Evolutionary conservation across 2,329 filamentous ascomycete genomes (phyloP), one percentile per base, ranked within the genome.

Genomic region (Trichoderma sp.): DNA sequence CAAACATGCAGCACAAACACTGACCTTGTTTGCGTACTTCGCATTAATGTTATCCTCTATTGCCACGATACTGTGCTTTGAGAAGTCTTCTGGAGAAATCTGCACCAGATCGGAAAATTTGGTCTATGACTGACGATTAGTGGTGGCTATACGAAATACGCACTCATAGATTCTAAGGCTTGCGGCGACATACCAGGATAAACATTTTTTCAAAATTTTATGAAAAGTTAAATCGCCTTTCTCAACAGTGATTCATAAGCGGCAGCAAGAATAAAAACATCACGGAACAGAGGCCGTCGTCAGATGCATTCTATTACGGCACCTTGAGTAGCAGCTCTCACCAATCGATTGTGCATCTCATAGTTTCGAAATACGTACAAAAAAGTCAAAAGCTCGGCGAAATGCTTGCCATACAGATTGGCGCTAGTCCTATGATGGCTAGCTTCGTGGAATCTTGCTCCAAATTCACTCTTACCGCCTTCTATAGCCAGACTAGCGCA

Each of bases 1-100:
- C 6, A 10, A 16, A 2, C 24, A 40, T 7, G 24, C 14, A 10
- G 52, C 14, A 13, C n/a, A 19, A 19, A 59, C 2, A 31, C 74
- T 55, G 66, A 93, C 91, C 81, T 95, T 96, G 82, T 99, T 97
- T 70, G 95, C 90, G 80, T 97, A 99, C 82, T 99, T 99, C 72
- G 90, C 87, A 79, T 99, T 98, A 82, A 99, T 96, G 76, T 96
- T 96, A 82, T 99, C 94, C 81, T 97, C 94, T 72, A 99, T 93
- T 1, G 94, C 93, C 72, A 94, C 87, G 37, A 89, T 87, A 76
- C 92, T 96, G 71, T 89, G 86, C 80, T 96, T 96, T 71, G 89
- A 87, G 77, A 98, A 97, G 78, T 97, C 92, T 76, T 93, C 88
- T 1, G 96, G 96, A 37, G 88, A 87, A 81, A 99, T 96, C 81